Base-by-base conservation (phyloP, 805 yeast species). In the Jamesozyma lodderae region DNA sequence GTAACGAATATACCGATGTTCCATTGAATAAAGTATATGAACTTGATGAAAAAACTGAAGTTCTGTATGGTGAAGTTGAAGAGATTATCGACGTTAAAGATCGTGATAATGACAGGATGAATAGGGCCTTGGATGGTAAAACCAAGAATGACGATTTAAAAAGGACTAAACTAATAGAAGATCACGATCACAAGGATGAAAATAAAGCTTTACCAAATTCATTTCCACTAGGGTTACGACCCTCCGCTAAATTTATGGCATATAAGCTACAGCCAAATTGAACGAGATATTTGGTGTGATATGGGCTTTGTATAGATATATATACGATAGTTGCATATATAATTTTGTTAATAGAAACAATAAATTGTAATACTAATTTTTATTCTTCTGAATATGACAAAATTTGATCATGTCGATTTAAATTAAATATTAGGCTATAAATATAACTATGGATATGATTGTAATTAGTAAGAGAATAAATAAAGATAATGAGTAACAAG, bases 161-260 rank as follows among this genome's bases (percentile, higher is more conserved):
- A 22, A 35, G 31, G 11, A 26, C 32, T 20, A 44, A 38, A n/a
- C 26, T 16, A 10, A 41, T 49, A 21, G 43, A 41, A 30, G 41
- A 53, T 31, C 44, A 45, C 13, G 41, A 41, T 14, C 48, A 48
- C 19, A 45, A 44, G 16, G 52, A 45, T 25, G 53, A 48, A 13
- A 47, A 42, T 13, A 57, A 48, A 18, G 43, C 40, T 18, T 43
- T 55, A 3, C 51, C 53, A 2, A 51, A 49, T 7, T 41, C 60
- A 3, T 53, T 47, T 35, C 47, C 48, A 5, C 29, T 50, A 11
- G 60, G 60, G 6, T 37, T 69, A 52, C 37, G 92, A 3, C 94
- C 86, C 52, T 73, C 83, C 36, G 85, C 87, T 3, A 69, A 70
- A 52, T 87, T 82, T 54, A 59, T 86, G 53, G 83, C 85, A 2